These are phyloP conservation scores for Hygrophila difformis DNA, from an alignment of 257 asterid species.

Conservation along the genomic window DNA sequence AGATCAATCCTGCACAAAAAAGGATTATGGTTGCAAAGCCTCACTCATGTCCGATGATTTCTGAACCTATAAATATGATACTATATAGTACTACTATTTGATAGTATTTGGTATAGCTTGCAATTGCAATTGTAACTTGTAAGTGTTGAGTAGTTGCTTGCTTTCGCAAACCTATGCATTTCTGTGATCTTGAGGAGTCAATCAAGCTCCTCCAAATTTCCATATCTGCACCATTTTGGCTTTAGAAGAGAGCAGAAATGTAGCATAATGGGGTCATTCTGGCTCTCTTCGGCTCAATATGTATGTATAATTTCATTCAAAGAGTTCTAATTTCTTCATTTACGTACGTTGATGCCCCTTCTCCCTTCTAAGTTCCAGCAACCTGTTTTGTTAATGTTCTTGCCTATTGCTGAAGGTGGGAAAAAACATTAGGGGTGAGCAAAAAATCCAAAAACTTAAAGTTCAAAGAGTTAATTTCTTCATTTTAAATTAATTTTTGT, in stretches of 20 bases:
- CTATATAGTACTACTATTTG: slow-evolving; percentile 3
- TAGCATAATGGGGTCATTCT: slow-evolving; percentile 13
- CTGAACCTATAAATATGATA: slow-evolving; percentile 25
- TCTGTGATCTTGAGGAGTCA: slow-evolving; percentile 14
- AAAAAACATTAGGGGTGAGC: too few species aligned
- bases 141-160: slow-evolving; percentile 32
- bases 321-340: slow-evolving; percentile 8
- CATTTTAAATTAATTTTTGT: too few species aligned
- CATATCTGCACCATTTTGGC: slow-evolving; percentile 14
- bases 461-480: too few species aligned
- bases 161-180: slow-evolving; percentile 21
- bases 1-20: slow-evolving; percentile 21
- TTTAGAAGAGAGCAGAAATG: slow-evolving; percentile 16
- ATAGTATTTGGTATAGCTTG: slow-evolving; percentile 24
- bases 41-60: slow-evolving; percentile 6
- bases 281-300: slow-evolving; percentile 17
- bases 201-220: slow-evolving; percentile 16
- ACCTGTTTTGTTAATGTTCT: too few species aligned
- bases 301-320: slow-evolving; percentile 23
- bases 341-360: not conserved
- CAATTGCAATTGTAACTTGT: slow-evolving; percentile 42
- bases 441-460: too few species aligned
- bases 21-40: slow-evolving; percentile 7
- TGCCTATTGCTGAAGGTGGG: too few species aligned
- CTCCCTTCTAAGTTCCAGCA: not conserved